Percentiles rank a stretch among this genome's conserved stretches.
Conservation (phyloP, 345 rosid genomes). For the Arabis alpina region DNA sequence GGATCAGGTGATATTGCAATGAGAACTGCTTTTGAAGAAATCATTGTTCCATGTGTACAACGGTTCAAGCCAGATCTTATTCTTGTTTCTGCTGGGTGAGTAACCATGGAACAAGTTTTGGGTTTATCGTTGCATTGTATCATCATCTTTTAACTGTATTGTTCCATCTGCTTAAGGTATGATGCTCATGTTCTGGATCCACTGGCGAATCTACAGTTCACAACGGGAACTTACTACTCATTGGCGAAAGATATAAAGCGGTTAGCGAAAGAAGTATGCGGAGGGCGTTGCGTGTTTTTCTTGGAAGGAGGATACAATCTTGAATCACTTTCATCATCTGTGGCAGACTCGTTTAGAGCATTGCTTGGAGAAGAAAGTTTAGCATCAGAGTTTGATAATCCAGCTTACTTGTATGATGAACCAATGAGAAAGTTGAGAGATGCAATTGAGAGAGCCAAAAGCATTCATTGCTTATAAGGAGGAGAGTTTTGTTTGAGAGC, state of each 20-base stretch:
- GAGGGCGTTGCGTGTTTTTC: conserved; percentile 88
- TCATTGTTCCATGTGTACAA: conserved; percentile 85
- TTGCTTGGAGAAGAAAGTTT: conserved; percentile 78
- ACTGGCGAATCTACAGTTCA: conserved; percentile 78
- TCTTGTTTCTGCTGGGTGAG: conserved; percentile 98
- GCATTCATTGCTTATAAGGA: conserved; percentile 64
- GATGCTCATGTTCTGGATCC: conserved; percentile 94
- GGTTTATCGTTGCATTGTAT: neutral
- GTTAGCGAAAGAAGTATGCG: conserved; percentile 81
- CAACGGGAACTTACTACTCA: conserved; percentile 82
- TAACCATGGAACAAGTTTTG: neutral
- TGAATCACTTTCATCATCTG: conserved; percentile 79
- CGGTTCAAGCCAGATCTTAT: conserved; percentile 91
- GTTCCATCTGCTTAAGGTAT: conserved; percentile 52
- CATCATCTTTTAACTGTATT: neutral
- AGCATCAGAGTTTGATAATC: conserved; percentile 80
- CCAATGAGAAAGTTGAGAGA: conserved; percentile 69
- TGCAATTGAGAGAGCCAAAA: conserved; percentile 71
- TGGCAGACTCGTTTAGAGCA: conserved; percentile 83
- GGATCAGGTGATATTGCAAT: conserved; percentile 91
- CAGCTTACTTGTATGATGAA: conserved; percentile 83
- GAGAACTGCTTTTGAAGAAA: conserved; percentile 83
- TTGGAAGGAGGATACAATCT: conserved; percentile 98
- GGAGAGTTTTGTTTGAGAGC: conserved; percentile 1
- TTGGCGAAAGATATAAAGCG: conserved; percentile 74